phyloP scores from a whole-genome alignment of 1,284 basidiomycete genomes.

The Trametes versicolor region DNA sequence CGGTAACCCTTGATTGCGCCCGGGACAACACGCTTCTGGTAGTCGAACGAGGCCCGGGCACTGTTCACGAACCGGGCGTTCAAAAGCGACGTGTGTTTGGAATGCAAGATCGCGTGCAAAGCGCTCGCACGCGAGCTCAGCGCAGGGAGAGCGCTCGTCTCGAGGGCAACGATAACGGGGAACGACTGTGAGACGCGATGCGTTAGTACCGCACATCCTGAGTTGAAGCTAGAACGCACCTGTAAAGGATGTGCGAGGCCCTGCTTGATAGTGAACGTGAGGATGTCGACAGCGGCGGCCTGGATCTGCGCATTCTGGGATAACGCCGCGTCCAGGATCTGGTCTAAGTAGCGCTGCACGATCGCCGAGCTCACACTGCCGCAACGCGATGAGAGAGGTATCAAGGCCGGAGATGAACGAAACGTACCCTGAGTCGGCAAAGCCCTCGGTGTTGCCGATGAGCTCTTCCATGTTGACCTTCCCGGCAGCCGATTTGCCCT shows the following conservation, averaged over 20 bases:
- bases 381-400: constrained; percentile 15
- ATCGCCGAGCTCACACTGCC: constrained; percentile 90
- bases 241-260: constrained; percentile 95
- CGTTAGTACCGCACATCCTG: not conserved
- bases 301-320: constrained; percentile 80
- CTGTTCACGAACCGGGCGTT: constrained; percentile 87
- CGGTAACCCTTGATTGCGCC: constrained; percentile 69
- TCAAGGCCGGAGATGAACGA: constrained; percentile 13
- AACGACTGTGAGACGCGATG: constrained; percentile 70
- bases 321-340: constrained; percentile 85
- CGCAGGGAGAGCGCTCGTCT: constrained; percentile 75
- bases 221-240: constrained; percentile 50
- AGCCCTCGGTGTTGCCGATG: constrained; percentile 93
- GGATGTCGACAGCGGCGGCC: constrained; percentile 87
- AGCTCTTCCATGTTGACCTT: constrained; percentile 90
- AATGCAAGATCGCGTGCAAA: constrained; percentile 85
- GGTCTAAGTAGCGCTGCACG: constrained; percentile 90
- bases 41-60: constrained; percentile 84
- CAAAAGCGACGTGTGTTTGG: constrained; percentile 90
- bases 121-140: constrained; percentile 82
- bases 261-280: constrained; percentile 93
- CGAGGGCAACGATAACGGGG: constrained; percentile 92
- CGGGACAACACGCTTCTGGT: constrained; percentile 71
- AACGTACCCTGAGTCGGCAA: constrained; percentile 92
- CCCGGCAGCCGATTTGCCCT: constrained; percentile 55